Evolutionary conservation across 129 eudicot species (phyloP), one percentile per base, ranked within the genome.

Genomic region (Saussurea involucrata): DNA sequence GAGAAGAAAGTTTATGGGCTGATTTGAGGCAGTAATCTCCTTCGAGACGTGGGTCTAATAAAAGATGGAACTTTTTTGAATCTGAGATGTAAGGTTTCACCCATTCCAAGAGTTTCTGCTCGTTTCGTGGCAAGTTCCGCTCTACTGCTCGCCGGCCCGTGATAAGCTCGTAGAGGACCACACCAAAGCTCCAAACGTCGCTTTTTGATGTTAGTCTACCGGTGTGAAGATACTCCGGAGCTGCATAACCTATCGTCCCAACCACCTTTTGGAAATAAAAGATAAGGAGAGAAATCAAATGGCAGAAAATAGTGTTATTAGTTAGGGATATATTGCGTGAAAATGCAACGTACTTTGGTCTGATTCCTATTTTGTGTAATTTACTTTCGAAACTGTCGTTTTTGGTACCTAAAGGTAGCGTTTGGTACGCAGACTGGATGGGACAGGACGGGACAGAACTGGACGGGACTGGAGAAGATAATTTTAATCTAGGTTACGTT

Each of bases 131-230:
- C 66, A 93, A 68, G 76, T 93, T 93, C 61, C 97, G 76, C 58
- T 93, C 98, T 20, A 93, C 86, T 17, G 93, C 95, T 44, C 97
- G 90, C 68, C 97, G 83, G 24, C 98, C 97, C 2, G 98, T 93
- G 68, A 93, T 90, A 75, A 93, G 89, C 80, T 93, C 98, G 37
- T 87, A 93, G 3, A 93, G 87, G 21, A 93, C 98, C 61, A 93
- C 98, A 6, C 98, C 98, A 24, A 93, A 93, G 71, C 95, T 88
- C 98, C 98, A 93, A 9, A 93, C 98, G 29, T 93, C 98, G 25
- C 95, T 90, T 86, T 93, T 93, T 42, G 92, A 83, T 6, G 95
- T 93, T 67, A 93, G 82, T 78, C 90, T 80, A 36, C 98, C 98
- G 0, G 98, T 93, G 68, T 88, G 95, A 29, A 93, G 87, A 71